phyloP scores from a whole-genome alignment of 805 yeast species.

The Saccharomycopsis javanensis region DNA sequence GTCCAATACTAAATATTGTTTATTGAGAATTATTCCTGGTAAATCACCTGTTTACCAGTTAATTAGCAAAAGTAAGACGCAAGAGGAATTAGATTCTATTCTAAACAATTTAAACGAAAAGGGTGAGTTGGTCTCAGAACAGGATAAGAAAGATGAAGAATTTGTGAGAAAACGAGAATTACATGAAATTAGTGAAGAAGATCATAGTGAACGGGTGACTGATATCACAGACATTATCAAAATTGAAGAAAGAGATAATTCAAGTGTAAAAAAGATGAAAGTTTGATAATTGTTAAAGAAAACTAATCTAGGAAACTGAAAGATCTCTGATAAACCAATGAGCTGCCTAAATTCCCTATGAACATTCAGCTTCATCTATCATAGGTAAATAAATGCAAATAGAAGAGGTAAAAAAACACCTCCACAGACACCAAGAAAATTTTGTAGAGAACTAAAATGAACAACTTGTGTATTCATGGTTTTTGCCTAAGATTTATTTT shows the following conservation, averaged over 20 bases:
- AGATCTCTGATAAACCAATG: no score
- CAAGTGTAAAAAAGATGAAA: neutral
- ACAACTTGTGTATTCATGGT: no score
- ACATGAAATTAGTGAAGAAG: neutral
- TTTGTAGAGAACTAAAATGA: no score
- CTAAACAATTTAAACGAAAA: neutral
- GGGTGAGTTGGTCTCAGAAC: neutral
- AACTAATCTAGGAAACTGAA: neutral
- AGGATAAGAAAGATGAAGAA: neutral
- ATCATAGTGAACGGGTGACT: neutral
- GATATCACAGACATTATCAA: no score
- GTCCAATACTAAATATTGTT: constrained; percentile 73
- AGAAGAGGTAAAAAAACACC: no score
- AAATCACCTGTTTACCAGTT: constrained; percentile 49
- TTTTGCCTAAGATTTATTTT: no score
- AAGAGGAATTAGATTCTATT: constrained; percentile 1
- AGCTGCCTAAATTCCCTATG: no score
- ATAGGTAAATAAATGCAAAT: no score
- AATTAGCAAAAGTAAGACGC: constrained; percentile 41
- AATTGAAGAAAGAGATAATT: neutral
- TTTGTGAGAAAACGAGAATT: neutral
- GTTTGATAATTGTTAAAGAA: neutral
- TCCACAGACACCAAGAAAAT: no score
- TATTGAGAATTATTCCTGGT: constrained; percentile 73
- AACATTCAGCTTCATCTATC: no score